These are phyloP conservation scores for Linnemannia zychae DNA, from an alignment of 192 early-diverging fungal genomes.

Conservation along the genomic window DNA sequence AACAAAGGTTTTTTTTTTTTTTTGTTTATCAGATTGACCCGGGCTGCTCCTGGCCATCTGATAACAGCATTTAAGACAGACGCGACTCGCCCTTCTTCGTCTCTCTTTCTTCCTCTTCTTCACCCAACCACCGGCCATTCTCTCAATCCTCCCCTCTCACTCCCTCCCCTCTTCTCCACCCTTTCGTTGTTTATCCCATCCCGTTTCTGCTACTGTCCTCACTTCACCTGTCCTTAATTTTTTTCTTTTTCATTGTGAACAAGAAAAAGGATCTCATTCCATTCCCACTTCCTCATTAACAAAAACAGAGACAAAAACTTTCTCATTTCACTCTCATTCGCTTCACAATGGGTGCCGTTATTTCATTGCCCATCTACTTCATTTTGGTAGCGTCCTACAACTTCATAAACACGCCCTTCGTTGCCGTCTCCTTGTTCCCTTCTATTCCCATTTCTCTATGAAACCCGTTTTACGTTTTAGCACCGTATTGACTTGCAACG, in stretches of 20 bases:
- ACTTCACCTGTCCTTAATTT: neutral
- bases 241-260: neutral
- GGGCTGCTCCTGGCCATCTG: neutral
- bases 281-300: neutral
- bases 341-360: conserved; percentile 13
- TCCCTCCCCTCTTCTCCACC: neutral
- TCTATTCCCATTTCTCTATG: no score
- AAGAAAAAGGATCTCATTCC: neutral
- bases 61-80: neutral
- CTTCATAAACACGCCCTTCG: no score
- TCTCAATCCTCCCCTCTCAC: neutral
- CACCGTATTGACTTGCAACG: no score
- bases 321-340: neutral
- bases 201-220: neutral
- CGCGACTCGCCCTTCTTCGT: neutral
- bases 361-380: conserved; percentile 74
- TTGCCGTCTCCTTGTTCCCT: no score
- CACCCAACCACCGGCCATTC: neutral
- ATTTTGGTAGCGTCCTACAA: conserved; percentile 53
- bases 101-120: conserved; percentile 7
- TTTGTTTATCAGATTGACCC: conserved; percentile 2
- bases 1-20: neutral
- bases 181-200: neutral
- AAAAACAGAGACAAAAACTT: neutral
- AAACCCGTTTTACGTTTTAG: no score